Percentiles rank a stretch among this genome's conserved stretches.
phyloP scores from a whole-genome alignment of 768 basidiomycete species.

The Sporobolomyces pararoseus region DNA sequence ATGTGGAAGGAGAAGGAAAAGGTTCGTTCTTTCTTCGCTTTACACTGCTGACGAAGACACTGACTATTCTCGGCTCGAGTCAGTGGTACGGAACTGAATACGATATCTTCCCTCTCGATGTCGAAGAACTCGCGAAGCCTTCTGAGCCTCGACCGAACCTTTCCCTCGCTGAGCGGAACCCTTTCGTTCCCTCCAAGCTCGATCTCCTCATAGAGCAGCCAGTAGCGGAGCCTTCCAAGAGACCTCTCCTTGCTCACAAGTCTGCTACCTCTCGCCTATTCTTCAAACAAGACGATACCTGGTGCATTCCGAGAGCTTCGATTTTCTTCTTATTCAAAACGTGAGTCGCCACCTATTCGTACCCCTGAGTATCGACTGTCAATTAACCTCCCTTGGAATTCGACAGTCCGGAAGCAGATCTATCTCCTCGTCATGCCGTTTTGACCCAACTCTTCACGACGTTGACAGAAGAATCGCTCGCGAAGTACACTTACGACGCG shows the following conservation, averaged over 20 bases:
- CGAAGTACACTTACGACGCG: constrained; percentile 86
- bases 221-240: constrained; percentile 63
- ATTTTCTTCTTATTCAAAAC: constrained; percentile 70
- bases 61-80: not conserved
- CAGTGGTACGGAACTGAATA: constrained; percentile 83
- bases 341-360: constrained; percentile 51
- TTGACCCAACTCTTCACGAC: constrained; percentile 75
- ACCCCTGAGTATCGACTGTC: not conserved
- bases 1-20: constrained; percentile 62
- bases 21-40: not conserved
- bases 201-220: constrained; percentile 67
- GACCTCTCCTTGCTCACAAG: constrained; percentile 72
- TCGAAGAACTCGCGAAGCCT: constrained; percentile 45
- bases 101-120: constrained; percentile 43
- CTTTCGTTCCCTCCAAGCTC: constrained; percentile 81
- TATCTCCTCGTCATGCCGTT: constrained; percentile 64
- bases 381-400: not conserved
- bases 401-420: constrained; percentile 50
- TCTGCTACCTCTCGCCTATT: constrained; percentile 70
- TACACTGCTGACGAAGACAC: not conserved
- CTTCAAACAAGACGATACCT: constrained; percentile 85
- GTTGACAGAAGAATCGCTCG: constrained; percentile 79
- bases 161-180: constrained; percentile 73
- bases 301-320: constrained; percentile 50
- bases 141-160: constrained; percentile 64